A percentile compares a stretch with the other conserved stretches of the same genome.
These are phyloP conservation scores for Hyaloscypha variabilis DNA, from an alignment of 495 filamentous ascomycete genomes.

Conservation along the genomic window DNA sequence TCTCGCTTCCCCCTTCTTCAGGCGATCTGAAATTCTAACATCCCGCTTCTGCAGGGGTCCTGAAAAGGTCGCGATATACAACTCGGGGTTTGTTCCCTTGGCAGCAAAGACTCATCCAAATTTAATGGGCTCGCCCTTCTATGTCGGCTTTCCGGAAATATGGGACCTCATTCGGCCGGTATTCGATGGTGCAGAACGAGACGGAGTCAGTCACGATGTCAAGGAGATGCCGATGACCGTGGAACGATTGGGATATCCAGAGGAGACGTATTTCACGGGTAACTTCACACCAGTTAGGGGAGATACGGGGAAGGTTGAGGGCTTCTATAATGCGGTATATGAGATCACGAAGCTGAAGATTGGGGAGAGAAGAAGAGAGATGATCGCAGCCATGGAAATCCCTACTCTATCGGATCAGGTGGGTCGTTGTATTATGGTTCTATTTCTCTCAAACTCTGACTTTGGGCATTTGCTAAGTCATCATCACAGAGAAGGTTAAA, in stretches of 20 bases:
- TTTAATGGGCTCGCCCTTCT: constrained; percentile 19
- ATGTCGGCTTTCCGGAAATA: constrained; percentile 13
- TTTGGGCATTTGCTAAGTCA: not conserved
- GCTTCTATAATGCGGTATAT: constrained; percentile 19
- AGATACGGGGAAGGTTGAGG: constrained; percentile 15
- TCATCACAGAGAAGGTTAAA: not conserved
- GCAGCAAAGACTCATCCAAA: constrained; percentile 22
- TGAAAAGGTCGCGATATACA: constrained; percentile 22
- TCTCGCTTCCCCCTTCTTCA: too few relatives aligned
- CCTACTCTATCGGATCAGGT: constrained; percentile 3
- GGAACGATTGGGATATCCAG: constrained; percentile 17
- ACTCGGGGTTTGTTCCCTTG: constrained; percentile 20
- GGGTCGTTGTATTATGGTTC: not conserved
- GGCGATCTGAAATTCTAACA: not conserved
- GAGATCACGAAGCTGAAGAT: constrained; percentile 20
- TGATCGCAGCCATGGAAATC: constrained; percentile 19
- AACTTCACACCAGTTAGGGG: constrained; percentile 19
- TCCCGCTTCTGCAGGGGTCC: constrained; percentile 13
- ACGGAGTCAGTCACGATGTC: constrained; percentile 11
- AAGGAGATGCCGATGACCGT: constrained; percentile 18
- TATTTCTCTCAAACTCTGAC: not conserved
- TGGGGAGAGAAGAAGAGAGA: constrained; percentile 15
- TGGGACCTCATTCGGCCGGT: constrained; percentile 60
- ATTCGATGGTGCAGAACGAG: constrained; percentile 22
- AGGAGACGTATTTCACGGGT: constrained; percentile 26